Percentiles rank a stretch among this genome's conserved stretches.
phyloP scores from a whole-genome alignment of 768 basidiomycete genomes.

The Suillus clintonianus region DNA sequence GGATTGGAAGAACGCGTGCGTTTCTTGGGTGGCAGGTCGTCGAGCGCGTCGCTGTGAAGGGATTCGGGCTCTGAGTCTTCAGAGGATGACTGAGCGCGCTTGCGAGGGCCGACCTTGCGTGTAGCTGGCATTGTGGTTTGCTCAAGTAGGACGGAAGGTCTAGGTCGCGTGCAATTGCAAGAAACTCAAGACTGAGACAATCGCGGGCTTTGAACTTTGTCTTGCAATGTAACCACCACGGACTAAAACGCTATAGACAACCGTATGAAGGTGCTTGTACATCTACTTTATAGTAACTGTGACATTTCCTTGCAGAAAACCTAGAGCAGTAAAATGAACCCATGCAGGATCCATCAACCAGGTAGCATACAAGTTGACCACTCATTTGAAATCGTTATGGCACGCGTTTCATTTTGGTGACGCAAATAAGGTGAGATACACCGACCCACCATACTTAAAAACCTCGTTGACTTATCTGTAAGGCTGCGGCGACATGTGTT shows the following conservation, averaged over 20 bases:
- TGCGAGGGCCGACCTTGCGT: constrained; percentile 1
- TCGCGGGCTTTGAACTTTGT: neutral
- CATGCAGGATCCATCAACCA: neutral
- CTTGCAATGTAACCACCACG: no score
- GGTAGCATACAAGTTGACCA: no score
- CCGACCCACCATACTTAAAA: neutral
- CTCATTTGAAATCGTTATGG: neutral
- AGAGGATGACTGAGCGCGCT: neutral
- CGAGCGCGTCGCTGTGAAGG: constrained; percentile 47
- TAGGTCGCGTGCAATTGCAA: neutral
- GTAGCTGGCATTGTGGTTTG: neutral
- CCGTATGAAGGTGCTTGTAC: no score
- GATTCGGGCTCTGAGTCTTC: constrained; percentile 18
- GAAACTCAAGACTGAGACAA: neutral
- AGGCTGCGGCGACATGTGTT: no score
- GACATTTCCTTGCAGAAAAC: neutral
- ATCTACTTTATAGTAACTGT: neutral
- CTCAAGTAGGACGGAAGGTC: neutral
- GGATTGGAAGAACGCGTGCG: constrained; percentile 21
- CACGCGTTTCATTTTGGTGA: neutral
- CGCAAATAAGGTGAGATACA: no score
- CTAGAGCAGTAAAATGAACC: neutral
- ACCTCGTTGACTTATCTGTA: no score
- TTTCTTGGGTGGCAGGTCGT: constrained; percentile 30
- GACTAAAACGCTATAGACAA: no score